phyloP scores from a whole-genome alignment of 441 rosid genomes.

The Erysimum cheiri region DNA sequence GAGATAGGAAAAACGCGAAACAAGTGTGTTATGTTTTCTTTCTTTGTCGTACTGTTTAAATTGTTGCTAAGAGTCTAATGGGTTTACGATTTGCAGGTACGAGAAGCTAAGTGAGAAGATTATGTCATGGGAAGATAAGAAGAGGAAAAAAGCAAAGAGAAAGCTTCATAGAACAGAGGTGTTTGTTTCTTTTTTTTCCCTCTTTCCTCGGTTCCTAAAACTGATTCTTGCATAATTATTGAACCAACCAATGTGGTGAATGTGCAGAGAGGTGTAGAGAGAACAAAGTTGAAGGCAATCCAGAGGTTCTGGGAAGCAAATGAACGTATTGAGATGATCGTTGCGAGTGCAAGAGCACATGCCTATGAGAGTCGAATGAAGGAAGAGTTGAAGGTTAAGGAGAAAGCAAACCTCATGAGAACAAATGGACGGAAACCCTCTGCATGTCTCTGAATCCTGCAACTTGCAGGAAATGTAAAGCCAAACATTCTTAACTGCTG shows the following conservation, averaged over 20 bases:
- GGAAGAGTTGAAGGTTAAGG: slow-evolving; percentile 61
- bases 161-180: slow-evolving; percentile 71
- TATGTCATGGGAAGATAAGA: slow-evolving; percentile 63
- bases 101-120: slow-evolving; percentile 54
- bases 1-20: slow-evolving; percentile 57
- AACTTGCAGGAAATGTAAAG: slow-evolving; percentile 18
- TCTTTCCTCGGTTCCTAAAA: slow-evolving; percentile 1
- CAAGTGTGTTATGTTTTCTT: slow-evolving; percentile 46
- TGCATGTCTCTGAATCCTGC: slow-evolving; percentile 63
- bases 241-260: slow-evolving; percentile 13
- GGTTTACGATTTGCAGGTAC: slow-evolving; percentile 54
- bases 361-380: slow-evolving; percentile 57
- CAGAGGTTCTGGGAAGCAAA: slow-evolving; percentile 50
- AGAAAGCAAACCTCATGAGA: slow-evolving; percentile 67
- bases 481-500: slow-evolving; percentile 27
- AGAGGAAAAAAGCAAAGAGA: slow-evolving; percentile 60
- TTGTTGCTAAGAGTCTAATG: slow-evolving; percentile 32
- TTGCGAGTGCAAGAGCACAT: slow-evolving; percentile 66
- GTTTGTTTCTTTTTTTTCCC: background rate
- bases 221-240: slow-evolving; percentile 14
- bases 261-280: slow-evolving; percentile 55
- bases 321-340: slow-evolving; percentile 55
- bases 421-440: slow-evolving; percentile 56
- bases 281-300: slow-evolving; percentile 52
- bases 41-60: background rate